These are phyloP conservation scores for Chaetomiaceae sp. DNA, from an alignment of 2,329 filamentous ascomycete genomes.

Conservation along the genomic window DNA sequence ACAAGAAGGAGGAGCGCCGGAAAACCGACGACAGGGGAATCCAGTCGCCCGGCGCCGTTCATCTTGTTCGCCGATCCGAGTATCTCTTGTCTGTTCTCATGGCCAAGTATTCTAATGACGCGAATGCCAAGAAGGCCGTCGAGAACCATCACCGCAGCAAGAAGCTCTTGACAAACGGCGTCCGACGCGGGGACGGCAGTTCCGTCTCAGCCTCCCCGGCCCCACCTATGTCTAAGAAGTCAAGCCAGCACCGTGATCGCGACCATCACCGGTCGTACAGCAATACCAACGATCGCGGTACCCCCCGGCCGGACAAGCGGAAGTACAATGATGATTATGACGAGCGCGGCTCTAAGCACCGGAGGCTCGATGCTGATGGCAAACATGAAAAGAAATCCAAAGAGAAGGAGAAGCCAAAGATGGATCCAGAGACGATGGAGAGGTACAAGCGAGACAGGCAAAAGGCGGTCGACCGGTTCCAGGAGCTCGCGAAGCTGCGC, in stretches of 20 bases:
- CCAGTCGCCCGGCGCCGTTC: constrained; percentile 94
- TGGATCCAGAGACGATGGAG: constrained; percentile 36
- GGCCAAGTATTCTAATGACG: constrained; percentile 74
- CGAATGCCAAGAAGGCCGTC: constrained; percentile 69
- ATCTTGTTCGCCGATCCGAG: constrained; percentile 89
- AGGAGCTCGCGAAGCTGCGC: constrained; percentile 35
- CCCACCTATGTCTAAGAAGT: constrained; percentile 49
- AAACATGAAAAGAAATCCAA: constrained; percentile 34
- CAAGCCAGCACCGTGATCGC: constrained; percentile 42
- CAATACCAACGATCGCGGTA: constrained; percentile 48
- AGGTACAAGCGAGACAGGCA: constrained; percentile 33
- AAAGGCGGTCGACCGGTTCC: constrained; percentile 36
- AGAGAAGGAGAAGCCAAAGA: constrained; percentile 38
- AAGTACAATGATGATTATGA: constrained; percentile 55
- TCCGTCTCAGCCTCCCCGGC: constrained; percentile 69
- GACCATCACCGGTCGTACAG: constrained; percentile 50
- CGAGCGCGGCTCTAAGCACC: constrained; percentile 48
- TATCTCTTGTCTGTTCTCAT: constrained; percentile 94
- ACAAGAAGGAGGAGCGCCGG: constrained; percentile 89
- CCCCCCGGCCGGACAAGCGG: constrained; percentile 55
- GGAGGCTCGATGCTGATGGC: constrained; percentile 45
- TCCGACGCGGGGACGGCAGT: constrained; percentile 54
- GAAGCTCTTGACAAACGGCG: constrained; percentile 66
- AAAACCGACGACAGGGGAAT: constrained; percentile 74
- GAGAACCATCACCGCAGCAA: constrained; percentile 95